phyloP scores from a whole-genome alignment of 169 alveolate species.

The Plasmodium vinckei region DNA sequence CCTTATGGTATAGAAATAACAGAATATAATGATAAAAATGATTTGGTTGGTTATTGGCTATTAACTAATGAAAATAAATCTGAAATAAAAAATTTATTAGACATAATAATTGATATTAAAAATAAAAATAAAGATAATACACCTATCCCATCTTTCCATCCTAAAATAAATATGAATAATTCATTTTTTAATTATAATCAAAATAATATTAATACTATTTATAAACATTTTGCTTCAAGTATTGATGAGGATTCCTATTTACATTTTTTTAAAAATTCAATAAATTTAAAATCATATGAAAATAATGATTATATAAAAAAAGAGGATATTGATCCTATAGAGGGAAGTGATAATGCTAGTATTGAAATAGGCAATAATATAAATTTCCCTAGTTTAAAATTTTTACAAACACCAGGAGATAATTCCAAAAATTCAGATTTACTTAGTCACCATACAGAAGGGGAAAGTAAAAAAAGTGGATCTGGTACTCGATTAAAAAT shows the following conservation, averaged over 20 bases:
- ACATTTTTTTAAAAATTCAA: background rate
- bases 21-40: conserved; percentile 47
- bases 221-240: conserved; percentile 46
- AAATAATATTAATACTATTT: conserved; percentile 38
- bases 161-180: conserved; percentile 62
- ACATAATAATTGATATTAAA: conserved; percentile 16
- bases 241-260: conserved; percentile 18
- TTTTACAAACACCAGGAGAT: background rate
- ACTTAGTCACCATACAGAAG: background rate
- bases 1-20: conserved; percentile 69
- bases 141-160: conserved; percentile 60
- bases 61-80: conserved; percentile 29
- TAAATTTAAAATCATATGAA: background rate
- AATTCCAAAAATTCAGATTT: background rate
- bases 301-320: background rate
- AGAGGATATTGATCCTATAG: conserved; percentile 14
- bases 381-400: background rate
- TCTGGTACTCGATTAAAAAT: background rate
- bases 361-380: background rate
- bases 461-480: background rate
- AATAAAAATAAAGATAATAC: conserved; percentile 5
- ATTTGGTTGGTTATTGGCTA: conserved; percentile 71
- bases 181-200: conserved; percentile 35
- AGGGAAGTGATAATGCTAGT: background rate
- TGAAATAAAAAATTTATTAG: conserved; percentile 14